A percentile compares a stretch with the other conserved stretches of the same genome.
phyloP scores from a whole-genome alignment of 1,139 yeast genomes.

The Geotrichum citri-aurantii region DNA sequence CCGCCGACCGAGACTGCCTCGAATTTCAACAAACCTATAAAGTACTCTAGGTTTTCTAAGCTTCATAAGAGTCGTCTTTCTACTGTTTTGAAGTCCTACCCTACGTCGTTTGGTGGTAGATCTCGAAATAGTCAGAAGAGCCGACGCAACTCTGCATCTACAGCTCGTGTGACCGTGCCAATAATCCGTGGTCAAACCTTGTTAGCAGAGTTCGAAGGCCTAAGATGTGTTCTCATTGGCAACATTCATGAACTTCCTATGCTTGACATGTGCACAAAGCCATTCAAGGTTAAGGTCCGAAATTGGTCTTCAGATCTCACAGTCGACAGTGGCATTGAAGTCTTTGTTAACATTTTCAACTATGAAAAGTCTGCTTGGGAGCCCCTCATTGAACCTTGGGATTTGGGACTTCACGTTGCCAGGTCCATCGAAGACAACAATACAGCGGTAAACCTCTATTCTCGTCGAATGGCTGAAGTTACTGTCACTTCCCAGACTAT shows the following conservation, averaged over 20 bases:
- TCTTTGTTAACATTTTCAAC: slow-evolving; percentile 75
- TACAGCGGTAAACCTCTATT: slow-evolving; percentile 56
- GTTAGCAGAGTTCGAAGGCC: slow-evolving; percentile 67
- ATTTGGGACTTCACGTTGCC: slow-evolving; percentile 66
- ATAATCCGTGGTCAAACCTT: slow-evolving; percentile 64
- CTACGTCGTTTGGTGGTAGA: neutral
- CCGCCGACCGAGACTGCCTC: slow-evolving; percentile 8
- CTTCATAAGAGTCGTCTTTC: slow-evolving; percentile 7
- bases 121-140: neutral
- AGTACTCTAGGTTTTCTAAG: slow-evolving; percentile 26
- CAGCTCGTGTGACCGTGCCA: slow-evolving; percentile 3
- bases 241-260: slow-evolving; percentile 93
- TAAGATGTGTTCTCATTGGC: slow-evolving; percentile 83
- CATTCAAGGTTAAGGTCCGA: slow-evolving; percentile 64
- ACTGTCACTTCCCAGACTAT: slow-evolving; percentile 73
- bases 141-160: neutral
- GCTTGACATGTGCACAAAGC: slow-evolving; percentile 68
- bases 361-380: slow-evolving; percentile 96
- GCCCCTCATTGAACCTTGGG: slow-evolving; percentile 87
- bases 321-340: slow-evolving; percentile 63
- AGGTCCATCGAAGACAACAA: slow-evolving; percentile 41
- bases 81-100: neutral
- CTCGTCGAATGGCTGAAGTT: slow-evolving; percentile 71
- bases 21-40: slow-evolving; percentile 16
- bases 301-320: slow-evolving; percentile 82